Percentiles rank a stretch among this genome's conserved stretches.
Conservation (phyloP, 805 yeast species). For the Lipomyces sp. region DNA sequence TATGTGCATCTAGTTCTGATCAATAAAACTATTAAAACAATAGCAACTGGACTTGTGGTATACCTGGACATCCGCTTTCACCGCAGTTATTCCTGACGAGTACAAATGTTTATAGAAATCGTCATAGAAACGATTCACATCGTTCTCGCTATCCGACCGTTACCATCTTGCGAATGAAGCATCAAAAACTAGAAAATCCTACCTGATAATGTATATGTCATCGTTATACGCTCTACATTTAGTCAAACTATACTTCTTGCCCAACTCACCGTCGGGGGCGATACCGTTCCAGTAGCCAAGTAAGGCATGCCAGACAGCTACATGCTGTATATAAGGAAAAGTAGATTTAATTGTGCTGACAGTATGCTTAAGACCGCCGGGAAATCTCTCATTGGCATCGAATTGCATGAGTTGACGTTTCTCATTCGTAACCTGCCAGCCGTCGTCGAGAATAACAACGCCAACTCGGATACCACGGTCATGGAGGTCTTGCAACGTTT, state of each 20-base stretch:
- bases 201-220: slow-evolving; percentile 26
- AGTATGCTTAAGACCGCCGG: slow-evolving; percentile 42
- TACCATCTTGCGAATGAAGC: neutral
- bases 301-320: slow-evolving; percentile 46
- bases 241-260: slow-evolving; percentile 28
- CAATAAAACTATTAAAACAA: neutral
- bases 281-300: slow-evolving; percentile 45
- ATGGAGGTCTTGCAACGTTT: slow-evolving; percentile 40
- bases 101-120: slow-evolving; percentile 41
- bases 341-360: slow-evolving; percentile 36
- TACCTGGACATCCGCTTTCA: slow-evolving; percentile 43
- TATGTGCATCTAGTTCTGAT: slow-evolving; percentile 33
- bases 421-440: slow-evolving; percentile 42
- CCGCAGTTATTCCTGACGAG: slow-evolving; percentile 40
- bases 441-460: slow-evolving; percentile 43
- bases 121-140: slow-evolving; percentile 39
- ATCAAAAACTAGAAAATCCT: neutral
- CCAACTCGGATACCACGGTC: slow-evolving; percentile 36
- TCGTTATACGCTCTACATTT: slow-evolving; percentile 22
- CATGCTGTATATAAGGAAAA: slow-evolving; percentile 41
- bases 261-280: slow-evolving; percentile 38
- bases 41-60: neutral
- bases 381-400: slow-evolving; percentile 41
- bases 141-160: slow-evolving; percentile 22
- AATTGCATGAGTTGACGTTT: slow-evolving; percentile 39